Evolutionary conservation across 805 yeast genomes (phyloP), one percentile per base, ranked within the genome.

Genomic region (Candida loeiensis): DNA sequence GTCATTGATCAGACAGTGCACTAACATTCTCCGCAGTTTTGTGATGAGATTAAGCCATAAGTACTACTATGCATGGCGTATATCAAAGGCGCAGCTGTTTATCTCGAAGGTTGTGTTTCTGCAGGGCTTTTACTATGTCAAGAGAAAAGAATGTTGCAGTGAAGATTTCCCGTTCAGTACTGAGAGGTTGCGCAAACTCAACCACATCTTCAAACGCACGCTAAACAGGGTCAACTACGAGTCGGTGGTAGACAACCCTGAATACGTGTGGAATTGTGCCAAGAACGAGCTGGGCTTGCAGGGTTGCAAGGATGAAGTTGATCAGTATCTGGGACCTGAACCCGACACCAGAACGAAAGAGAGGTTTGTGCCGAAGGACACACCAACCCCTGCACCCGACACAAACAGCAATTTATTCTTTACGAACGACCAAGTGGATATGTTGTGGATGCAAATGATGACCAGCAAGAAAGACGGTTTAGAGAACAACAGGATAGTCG

Each of bases 11-110:
- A 40, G 28, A 2, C 31, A 15, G 6, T 31, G 42, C 9, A 22
- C 32, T 8, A 21, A 18, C 21, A 29, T 42, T 4, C 43, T 43
- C 36, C 24, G 43, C 16, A 41, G 39, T 4, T 40, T 40, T 20
- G 21, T 47, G 16, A 25, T 61, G 14, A 65, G 67, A 28, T 58
- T 83, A 25, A 76, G 85, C 15, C 66, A 63, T 18, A 69, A 78
- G 46, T 82, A 80, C 53, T 79, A 77, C 43, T 80, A 80, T 53
- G 84, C 88, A 2, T 79, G 82, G 79, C 73, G 84, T 58, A 71
- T 82, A 54, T 68, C 77, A 26, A 81, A 80, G 49, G 81, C 85
- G 0, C 76, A 74, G 37, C 56, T 56, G 4, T 69, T 63, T 33
- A 49, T 79, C 15, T 46, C 71, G 9, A 61, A 38, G 26, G 34